Evolutionary conservation across 75 land plant genomes (phyloP).

Genomic region (Ceratopteris richardii): DNA sequence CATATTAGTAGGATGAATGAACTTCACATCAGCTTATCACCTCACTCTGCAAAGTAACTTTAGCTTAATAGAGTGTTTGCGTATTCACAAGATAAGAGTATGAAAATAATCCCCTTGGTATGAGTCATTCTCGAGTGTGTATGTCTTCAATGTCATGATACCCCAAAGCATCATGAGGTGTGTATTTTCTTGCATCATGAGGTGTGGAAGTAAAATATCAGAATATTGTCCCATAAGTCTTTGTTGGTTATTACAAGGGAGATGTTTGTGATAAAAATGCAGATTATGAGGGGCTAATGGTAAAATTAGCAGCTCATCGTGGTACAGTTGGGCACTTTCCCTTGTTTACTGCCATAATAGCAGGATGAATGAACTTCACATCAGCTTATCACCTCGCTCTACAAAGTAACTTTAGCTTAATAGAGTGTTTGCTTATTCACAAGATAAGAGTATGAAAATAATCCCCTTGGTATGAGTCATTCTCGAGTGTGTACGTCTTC

Average conservation of each 20-base stretch:
- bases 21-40: constrained; percentile 26
- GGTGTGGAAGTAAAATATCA: background rate
- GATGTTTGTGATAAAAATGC: background rate
- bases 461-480: too few species aligned
- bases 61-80: background rate
- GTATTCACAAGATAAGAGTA: too few species aligned
- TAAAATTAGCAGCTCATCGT: background rate
- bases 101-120: too few species aligned
- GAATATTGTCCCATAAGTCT: constrained; percentile 1
- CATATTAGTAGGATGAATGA: constrained; percentile 49
- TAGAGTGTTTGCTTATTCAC: constrained; percentile 4
- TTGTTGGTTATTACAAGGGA: background rate
- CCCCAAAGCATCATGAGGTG: too few species aligned
- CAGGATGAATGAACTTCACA: constrained; percentile 45
- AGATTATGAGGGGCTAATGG: background rate
- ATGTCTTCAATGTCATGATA: too few species aligned
- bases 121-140: too few species aligned
- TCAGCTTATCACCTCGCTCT: constrained; percentile 10
- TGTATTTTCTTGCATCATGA: background rate
- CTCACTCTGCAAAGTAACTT: background rate
- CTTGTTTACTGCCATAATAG: constrained; percentile 56
- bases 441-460: too few species aligned
- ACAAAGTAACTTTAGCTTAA: background rate
- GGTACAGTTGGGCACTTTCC: constrained; percentile 32
- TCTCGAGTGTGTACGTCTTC: too few species aligned